Conservation (phyloP, 176 grass and related monocot genomes). For the Aechmea fasciata region DNA sequence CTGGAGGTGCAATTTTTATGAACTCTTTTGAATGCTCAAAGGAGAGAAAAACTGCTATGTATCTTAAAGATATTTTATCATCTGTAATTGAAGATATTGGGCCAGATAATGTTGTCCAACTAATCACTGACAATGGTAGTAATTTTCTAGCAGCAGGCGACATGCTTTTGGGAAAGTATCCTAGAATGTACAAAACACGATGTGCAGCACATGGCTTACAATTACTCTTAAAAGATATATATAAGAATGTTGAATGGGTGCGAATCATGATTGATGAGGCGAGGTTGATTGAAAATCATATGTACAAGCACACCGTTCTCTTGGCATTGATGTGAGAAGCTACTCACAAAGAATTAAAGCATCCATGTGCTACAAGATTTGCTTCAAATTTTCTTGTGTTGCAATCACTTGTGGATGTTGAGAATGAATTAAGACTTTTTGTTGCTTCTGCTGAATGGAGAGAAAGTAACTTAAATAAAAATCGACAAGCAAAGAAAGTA, state of each 20-base stretch:
- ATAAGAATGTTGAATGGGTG: not conserved
- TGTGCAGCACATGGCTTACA: not conserved
- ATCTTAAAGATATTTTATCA: too few relatives aligned
- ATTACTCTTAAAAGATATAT: conserved; percentile 1
- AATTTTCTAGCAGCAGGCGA: not conserved
- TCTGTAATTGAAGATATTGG: too few relatives aligned
- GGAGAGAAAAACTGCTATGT: too few relatives aligned
- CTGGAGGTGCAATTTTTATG: too few relatives aligned
- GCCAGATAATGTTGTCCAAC: too few relatives aligned
- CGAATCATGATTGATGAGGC: not conserved
- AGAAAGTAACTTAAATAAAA: not conserved
- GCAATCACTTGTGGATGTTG: too few relatives aligned
- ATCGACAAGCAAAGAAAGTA: not conserved
- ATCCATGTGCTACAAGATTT: too few relatives aligned
- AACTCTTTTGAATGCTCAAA: too few relatives aligned
- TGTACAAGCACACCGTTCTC: not conserved
- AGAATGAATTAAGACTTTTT: not conserved
- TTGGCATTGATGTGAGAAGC: too few relatives aligned
- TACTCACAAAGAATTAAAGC: too few relatives aligned
- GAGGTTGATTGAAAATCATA: not conserved
- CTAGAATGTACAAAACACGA: not conserved
- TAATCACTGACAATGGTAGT: too few relatives aligned
- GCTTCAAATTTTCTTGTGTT: too few relatives aligned
- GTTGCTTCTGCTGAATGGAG: not conserved
- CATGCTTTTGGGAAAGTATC: not conserved